These are phyloP conservation scores for Scedosporium aurantiacum DNA, from an alignment of 2,329 filamentous ascomycete species.

Conservation along the genomic window DNA sequence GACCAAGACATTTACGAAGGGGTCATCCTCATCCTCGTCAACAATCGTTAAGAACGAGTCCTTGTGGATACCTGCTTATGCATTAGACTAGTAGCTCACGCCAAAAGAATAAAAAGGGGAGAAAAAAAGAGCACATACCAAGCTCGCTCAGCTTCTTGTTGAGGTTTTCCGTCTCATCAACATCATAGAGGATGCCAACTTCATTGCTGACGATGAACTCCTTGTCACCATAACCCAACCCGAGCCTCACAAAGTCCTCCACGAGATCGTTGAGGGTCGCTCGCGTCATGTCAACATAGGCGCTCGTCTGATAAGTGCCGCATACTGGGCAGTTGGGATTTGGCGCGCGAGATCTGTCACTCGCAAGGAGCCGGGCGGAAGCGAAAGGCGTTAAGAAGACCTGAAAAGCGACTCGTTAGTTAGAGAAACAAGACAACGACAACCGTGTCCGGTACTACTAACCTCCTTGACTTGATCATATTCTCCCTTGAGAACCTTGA, in stretches of 20 bases:
- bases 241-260: slow-evolving; percentile 55
- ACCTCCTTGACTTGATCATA: slow-evolving; percentile 66
- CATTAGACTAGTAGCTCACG: slow-evolving; percentile 13
- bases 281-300: slow-evolving; percentile 56
- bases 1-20: slow-evolving; percentile 72
- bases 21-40: slow-evolving; percentile 66
- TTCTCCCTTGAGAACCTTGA: slow-evolving; percentile 73
- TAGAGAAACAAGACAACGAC: too few relatives aligned
- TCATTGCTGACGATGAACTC: slow-evolving; percentile 72
- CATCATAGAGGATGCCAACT: slow-evolving; percentile 72
- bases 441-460: slow-evolving; percentile 12
- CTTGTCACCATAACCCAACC: slow-evolving; percentile 65
- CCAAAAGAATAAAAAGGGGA: slow-evolving; percentile 2
- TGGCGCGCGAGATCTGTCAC: slow-evolving; percentile 48
- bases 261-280: slow-evolving; percentile 75
- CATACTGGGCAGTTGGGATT: slow-evolving; percentile 80
- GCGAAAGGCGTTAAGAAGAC: slow-evolving; percentile 69
- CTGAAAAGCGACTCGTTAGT: slow-evolving; percentile 22
- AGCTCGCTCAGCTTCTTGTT: slow-evolving; percentile 68
- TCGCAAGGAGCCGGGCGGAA: slow-evolving; percentile 44
- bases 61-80: slow-evolving; percentile 46
- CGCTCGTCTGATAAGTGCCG: slow-evolving; percentile 56
- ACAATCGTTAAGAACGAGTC: slow-evolving; percentile 73
- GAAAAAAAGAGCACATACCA: slow-evolving; percentile 30
- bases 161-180: slow-evolving; percentile 79